These are phyloP conservation scores for Pneumocystis canis DNA, from an alignment of 1,139 yeast species.

Conservation along the genomic window DNA sequence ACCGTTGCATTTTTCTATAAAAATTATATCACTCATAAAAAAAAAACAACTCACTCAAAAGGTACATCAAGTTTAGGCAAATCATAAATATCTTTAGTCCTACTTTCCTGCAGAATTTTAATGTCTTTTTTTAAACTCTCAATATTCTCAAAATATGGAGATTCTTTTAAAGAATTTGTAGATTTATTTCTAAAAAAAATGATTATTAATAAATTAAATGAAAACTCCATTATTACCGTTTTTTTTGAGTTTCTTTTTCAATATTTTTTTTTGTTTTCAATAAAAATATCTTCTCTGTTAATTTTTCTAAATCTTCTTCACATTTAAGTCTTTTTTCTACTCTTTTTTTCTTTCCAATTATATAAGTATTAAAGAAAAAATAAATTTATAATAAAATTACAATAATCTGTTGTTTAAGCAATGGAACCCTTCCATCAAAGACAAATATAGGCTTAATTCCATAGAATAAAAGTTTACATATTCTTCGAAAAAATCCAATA, in stretches of 20 bases:
- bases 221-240: conserved; percentile 17
- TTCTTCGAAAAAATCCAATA: conserved; percentile 84
- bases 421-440: conserved; percentile 95
- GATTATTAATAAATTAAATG: not conserved
- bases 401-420: conserved; percentile 63
- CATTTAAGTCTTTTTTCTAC: conserved; percentile 57
- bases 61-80: not conserved
- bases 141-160: not conserved
- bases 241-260: conserved; percentile 18
- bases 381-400: not conserved
- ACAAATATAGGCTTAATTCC: conserved; percentile 91
- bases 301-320: conserved; percentile 49
- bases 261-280: conserved; percentile 55
- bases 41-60: not conserved
- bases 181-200: not conserved
- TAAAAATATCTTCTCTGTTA: conserved; percentile 72
- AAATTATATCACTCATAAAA: not conserved
- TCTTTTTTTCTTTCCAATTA: conserved; percentile 34
- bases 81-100: not conserved
- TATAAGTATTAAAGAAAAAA: not conserved
- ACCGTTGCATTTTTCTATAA: not conserved
- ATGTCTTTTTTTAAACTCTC: not conserved
- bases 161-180: not conserved
- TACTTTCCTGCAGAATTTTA: not conserved
- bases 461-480: conserved; percentile 74